Evolutionary conservation across 148 eudicot genomes (phyloP), one percentile per base, ranked within the genome.

Genomic region (Fagopyrum esculentum): DNA sequence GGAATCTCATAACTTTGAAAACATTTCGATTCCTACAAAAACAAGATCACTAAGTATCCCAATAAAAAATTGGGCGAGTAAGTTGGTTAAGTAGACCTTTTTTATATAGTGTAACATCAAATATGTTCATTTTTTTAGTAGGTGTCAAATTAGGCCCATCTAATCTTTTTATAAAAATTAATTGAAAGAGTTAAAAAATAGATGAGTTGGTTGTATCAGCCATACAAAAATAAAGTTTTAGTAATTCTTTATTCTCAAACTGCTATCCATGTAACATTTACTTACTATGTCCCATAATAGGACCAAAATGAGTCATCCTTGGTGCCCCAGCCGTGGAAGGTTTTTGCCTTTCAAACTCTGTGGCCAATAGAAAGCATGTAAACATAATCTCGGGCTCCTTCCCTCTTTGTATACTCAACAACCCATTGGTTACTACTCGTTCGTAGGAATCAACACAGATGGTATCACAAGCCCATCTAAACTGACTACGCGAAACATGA

Each of bases 1-100:
- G 6, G 95, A 91, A 81, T 94, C 95, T 82, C 98, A 97, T 78
- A 94, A 82, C 74, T 91, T 94, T 5, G 98, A 89, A 84, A 94
- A 91, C 73, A 95, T 89, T 76, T 94, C 98, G 17, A 87, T 85
- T 69, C 95, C 98, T 89, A 45, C 16, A 6, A 35, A 9, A 16
- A 35, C 13, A 10, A 10, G 26, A 22, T n/a, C 48, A 6, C 9
- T 51, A 10, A 10, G 16, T 51, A 9, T 9, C 55, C 3, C 15
- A 22, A 22, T 22, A 0, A 22, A 22, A 22, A 22, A n/a, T n/a
- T n/a, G n/a, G n/a, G n/a, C n/a, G n/a, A n/a, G n/a, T n/a, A n/a
- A n/a, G n/a, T n/a, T n/a, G n/a, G n/a, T n/a, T n/a, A n/a, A n/a
- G n/a, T n/a, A n/a, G n/a, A n/a, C n/a, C n/a, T n/a, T n/a, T n/a